Conservation (phyloP, 2,329 filamentous ascomycete genomes). For the Cadophora gregata region DNA sequence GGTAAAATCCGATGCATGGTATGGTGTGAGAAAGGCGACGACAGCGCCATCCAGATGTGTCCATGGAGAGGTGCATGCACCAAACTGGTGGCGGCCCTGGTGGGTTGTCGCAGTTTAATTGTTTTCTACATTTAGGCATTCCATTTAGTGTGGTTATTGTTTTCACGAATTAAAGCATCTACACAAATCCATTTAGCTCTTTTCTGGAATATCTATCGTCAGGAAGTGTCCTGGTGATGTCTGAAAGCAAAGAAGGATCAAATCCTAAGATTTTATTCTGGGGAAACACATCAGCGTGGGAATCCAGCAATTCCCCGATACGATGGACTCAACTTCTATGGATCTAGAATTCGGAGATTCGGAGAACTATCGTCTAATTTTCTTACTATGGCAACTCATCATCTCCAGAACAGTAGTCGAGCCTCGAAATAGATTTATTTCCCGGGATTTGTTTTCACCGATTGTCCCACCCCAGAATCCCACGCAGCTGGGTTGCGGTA, state of each 20-base stretch:
- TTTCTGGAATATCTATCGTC: no score
- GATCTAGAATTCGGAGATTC: not conserved
- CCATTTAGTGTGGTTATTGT: not conserved
- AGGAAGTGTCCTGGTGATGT: no score
- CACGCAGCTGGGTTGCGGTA: not conserved
- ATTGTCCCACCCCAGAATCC: not conserved
- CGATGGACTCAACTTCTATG: not conserved
- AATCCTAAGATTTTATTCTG: not conserved
- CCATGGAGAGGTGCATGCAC: not conserved
- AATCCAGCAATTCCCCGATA: not conserved
- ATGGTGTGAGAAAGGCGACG: not conserved
- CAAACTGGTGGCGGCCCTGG: no score
- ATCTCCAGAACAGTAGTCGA: not conserved
- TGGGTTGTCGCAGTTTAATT: not conserved
- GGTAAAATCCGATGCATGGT: not conserved
- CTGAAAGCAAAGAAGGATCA: no score
- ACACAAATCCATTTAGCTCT: no score
- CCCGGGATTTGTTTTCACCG: constrained; percentile 8
- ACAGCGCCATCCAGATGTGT: not conserved
- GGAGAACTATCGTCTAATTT: not conserved
- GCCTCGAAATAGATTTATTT: constrained; percentile 16
- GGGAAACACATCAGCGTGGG: not conserved
- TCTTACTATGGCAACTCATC: constrained; percentile 8
- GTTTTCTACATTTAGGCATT: not conserved
- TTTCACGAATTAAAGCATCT: not conserved